Conservation (phyloP, 257 asterid genomes). For the Jacaranda copaia region DNA sequence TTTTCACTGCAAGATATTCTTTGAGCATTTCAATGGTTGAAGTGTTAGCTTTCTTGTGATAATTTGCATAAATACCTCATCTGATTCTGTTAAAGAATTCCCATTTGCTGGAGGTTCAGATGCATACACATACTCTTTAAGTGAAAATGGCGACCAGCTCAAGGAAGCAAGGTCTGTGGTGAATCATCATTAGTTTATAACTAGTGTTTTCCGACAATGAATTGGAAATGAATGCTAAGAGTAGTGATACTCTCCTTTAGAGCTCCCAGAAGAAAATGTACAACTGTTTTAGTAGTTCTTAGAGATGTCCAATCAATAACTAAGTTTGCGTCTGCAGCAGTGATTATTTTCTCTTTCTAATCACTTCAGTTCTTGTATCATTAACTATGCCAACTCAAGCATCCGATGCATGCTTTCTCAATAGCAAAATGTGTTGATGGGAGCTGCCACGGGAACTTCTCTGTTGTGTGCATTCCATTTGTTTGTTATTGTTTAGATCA, state of each 20-base stretch:
- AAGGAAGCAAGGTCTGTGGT: neutral
- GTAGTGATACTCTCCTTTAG: neutral
- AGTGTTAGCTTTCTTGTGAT: slow-evolving; percentile 4
- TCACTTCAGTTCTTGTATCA: neutral
- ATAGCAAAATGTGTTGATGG: too few relatives aligned
- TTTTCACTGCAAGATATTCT: slow-evolving; percentile 1
- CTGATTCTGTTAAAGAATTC: neutral
- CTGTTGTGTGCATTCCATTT: neutral
- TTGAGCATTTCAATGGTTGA: slow-evolving; percentile 1
- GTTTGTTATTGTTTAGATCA: neutral
- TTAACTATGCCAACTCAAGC: neutral
- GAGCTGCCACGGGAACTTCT: too few relatives aligned
- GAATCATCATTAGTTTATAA: neutral
- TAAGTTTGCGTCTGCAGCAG: neutral
- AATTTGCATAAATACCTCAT: neutral
- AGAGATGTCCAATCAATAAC: neutral
- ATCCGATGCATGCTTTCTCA: neutral
- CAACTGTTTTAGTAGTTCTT: neutral
- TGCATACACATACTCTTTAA: neutral
- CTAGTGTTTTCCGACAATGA: neutral
- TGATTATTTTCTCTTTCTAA: neutral
- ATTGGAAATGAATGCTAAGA: neutral
- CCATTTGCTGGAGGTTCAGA: slow-evolving; percentile 5
- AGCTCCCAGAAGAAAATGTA: neutral
- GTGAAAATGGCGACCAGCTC: neutral